phyloP scores from a whole-genome alignment of 768 basidiomycete species.

The Mycena leptocephala region DNA sequence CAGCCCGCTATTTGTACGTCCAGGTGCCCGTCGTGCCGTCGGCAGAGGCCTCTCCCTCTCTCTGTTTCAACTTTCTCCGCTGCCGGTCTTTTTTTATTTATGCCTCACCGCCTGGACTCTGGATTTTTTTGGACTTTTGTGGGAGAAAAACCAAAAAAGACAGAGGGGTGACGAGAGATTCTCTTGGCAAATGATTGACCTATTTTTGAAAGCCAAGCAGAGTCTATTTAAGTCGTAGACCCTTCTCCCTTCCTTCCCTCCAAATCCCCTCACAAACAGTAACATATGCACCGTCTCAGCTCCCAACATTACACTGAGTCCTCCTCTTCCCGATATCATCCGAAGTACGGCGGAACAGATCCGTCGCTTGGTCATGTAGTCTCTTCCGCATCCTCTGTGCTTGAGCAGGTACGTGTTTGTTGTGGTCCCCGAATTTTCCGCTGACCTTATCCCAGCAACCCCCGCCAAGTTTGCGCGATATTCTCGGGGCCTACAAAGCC shows the following conservation, averaged over 20 bases:
- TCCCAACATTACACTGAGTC: slow-evolving; percentile 39
- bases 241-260: not conserved
- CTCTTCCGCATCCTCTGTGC: slow-evolving; percentile 55
- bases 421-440: slow-evolving; percentile 35
- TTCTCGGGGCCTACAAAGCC: slow-evolving; percentile 86
- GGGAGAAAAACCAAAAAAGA: too few species aligned
- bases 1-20: too few species aligned
- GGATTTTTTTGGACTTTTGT: too few species aligned
- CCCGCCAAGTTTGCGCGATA: slow-evolving; percentile 88
- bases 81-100: too few species aligned
- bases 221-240: not conserved
- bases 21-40: too few species aligned
- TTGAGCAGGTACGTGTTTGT: slow-evolving; percentile 60
- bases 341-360: slow-evolving; percentile 46
- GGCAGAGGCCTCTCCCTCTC: too few species aligned
- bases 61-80: not conserved
- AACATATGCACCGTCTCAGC: slow-evolving; percentile 40
- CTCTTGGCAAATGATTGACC: not conserved
- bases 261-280: not conserved
- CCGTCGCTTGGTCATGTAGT: slow-evolving; percentile 51
- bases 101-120: too few species aligned
- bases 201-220: not conserved
- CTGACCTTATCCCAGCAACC: slow-evolving; percentile 65
- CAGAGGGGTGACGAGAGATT: not conserved
- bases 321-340: slow-evolving; percentile 44